Evolutionary conservation across 257 asterid species (phyloP).

Genomic region (Dorcoceras hygrometricum): DNA sequence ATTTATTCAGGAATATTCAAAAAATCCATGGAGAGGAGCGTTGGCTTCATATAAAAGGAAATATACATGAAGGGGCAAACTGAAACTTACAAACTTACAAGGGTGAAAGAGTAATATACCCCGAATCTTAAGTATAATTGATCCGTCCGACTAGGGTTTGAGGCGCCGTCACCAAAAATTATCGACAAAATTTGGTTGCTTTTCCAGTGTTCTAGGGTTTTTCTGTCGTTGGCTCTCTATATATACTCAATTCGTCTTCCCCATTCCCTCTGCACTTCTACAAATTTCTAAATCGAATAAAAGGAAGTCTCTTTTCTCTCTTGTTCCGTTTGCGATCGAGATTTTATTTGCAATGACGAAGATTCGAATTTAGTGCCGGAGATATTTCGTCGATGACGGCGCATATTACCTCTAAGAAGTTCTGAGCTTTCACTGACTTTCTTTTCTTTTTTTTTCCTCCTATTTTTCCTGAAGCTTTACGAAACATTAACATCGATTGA

Average conservation of each 20-base stretch:
- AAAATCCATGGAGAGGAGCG: too few relatives aligned
- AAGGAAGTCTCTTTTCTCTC: too few relatives aligned
- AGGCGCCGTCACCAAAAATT: constrained; percentile 10
- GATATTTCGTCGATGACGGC: constrained; percentile 30
- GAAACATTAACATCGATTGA: neutral
- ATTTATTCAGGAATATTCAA: too few relatives aligned
- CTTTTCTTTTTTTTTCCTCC: neutral
- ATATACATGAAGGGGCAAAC: neutral
- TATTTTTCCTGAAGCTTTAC: too few relatives aligned
- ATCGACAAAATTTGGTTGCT: neutral
- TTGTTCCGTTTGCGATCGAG: neutral
- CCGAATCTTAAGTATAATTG: too few relatives aligned
- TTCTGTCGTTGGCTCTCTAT: neutral
- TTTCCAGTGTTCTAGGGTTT: constrained; percentile 15
- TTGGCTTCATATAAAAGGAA: too few relatives aligned
- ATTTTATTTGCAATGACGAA: constrained; percentile 28
- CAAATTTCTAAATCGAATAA: neutral
- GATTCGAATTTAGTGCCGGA: constrained; percentile 18
- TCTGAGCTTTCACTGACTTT: constrained; percentile 12
- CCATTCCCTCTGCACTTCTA: neutral
- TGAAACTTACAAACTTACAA: too few relatives aligned
- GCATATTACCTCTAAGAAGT: constrained; percentile 33
- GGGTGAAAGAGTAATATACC: neutral
- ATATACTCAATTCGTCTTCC: neutral
- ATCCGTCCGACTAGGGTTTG: neutral